A percentile compares a stretch with the other conserved stretches of the same genome.
These are phyloP conservation scores for Arthrobotrys sphaeroides DNA, from an alignment of 2,329 filamentous ascomycete species.

Conservation along the genomic window DNA sequence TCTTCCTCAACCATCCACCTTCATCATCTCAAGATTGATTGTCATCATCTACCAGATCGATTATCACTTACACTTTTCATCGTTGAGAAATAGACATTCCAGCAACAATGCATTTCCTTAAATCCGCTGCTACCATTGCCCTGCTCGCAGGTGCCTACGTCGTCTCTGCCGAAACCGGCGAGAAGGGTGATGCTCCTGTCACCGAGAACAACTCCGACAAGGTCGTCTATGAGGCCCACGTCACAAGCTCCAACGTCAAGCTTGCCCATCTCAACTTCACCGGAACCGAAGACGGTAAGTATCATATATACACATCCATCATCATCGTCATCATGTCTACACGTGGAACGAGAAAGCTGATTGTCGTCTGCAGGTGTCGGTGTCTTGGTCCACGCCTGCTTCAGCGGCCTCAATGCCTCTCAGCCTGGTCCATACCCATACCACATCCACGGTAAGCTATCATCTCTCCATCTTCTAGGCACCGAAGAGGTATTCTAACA, in stretches of 20 bases:
- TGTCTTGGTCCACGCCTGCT: slow-evolving; percentile 27
- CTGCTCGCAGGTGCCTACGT: slow-evolving; percentile 14
- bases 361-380: slow-evolving; percentile 18
- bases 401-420: slow-evolving; percentile 7
- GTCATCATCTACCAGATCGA: background rate
- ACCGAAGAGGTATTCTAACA: background rate
- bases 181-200: slow-evolving; percentile 27
- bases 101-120: slow-evolving; percentile 43
- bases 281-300: slow-evolving; percentile 35
- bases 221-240: slow-evolving; percentile 34
- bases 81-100: background rate
- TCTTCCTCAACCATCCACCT: background rate
- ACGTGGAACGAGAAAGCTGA: background rate
- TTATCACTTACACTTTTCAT: slow-evolving; percentile 4
- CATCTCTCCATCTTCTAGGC: background rate
- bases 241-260: slow-evolving; percentile 16
- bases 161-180: slow-evolving; percentile 34
- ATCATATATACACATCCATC: background rate
- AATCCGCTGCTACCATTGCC: slow-evolving; percentile 17
- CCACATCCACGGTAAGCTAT: slow-evolving; percentile 42
- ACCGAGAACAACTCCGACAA: slow-evolving; percentile 21
- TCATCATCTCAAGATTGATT: background rate
- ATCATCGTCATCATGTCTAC: background rate
- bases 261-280: slow-evolving; percentile 41
- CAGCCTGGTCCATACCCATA: slow-evolving; percentile 47